phyloP scores from a whole-genome alignment of 2,329 filamentous ascomycete genomes.

The Aspergillus bombycis region DNA sequence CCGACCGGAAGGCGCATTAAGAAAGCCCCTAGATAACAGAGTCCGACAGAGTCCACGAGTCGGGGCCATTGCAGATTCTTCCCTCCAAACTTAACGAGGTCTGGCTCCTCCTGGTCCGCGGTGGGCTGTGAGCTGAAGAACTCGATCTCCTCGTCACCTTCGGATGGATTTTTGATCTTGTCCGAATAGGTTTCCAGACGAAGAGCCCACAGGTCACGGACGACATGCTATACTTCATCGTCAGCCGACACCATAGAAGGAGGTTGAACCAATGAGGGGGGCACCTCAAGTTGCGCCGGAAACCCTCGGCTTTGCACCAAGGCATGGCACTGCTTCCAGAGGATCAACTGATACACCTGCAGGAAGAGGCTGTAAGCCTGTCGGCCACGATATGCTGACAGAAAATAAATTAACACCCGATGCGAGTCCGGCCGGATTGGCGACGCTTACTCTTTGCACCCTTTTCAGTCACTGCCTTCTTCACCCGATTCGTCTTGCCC shows the following conservation, averaged over 20 bases:
- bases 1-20: slow-evolving; percentile 77
- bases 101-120: slow-evolving; percentile 43
- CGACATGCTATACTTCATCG: slow-evolving; percentile 53
- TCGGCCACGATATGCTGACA: slow-evolving; percentile 59
- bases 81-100: slow-evolving; percentile 37
- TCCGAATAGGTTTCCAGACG: slow-evolving; percentile 63
- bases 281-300: slow-evolving; percentile 72
- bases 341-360: slow-evolving; percentile 79
- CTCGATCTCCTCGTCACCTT: slow-evolving; percentile 46
- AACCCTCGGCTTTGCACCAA: slow-evolving; percentile 69
- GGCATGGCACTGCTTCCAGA: slow-evolving; percentile 79
- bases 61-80: slow-evolving; percentile 57
- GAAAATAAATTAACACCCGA: slow-evolving; percentile 51
- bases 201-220: slow-evolving; percentile 84
- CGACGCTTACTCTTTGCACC: slow-evolving; percentile 50
- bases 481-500: slow-evolving; percentile 59
- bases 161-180: slow-evolving; percentile 44
- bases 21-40: slow-evolving; percentile 79
- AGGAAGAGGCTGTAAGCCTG: slow-evolving; percentile 78
- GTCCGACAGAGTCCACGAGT: slow-evolving; percentile 72
- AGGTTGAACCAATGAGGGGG: not conserved
- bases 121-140: slow-evolving; percentile 64
- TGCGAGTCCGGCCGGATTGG: too few relatives aligned
- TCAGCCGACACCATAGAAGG: slow-evolving; percentile 9
- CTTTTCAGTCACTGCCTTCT: slow-evolving; percentile 59